Evolutionary conservation across 495 filamentous ascomycete genomes (phyloP).

Genomic region (Aspergillus steynii): DNA sequence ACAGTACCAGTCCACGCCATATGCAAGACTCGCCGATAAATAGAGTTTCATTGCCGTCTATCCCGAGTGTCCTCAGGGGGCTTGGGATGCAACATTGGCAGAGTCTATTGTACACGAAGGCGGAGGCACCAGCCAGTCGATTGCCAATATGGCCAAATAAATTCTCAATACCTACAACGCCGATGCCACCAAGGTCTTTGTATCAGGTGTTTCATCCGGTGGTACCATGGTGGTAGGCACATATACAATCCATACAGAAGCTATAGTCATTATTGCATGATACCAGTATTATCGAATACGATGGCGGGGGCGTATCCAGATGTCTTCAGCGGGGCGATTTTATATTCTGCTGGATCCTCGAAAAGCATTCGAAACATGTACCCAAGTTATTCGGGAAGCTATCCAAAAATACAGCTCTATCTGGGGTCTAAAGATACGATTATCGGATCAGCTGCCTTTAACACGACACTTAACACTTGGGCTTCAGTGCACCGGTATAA

Average conservation of each 20-base stretch:
- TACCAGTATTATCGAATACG: slow-evolving; percentile 7
- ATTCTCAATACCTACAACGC: not conserved
- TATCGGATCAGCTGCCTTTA: slow-evolving; percentile 11
- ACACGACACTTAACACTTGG: slow-evolving; percentile 12
- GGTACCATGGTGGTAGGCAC: slow-evolving; percentile 5
- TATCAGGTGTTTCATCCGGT: slow-evolving; percentile 5
- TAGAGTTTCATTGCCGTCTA: no score
- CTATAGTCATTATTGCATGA: not conserved
- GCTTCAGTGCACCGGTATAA: slow-evolving; percentile 8
- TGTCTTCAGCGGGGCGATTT: slow-evolving; percentile 8
- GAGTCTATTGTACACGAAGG: no score
- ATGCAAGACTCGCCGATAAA: no score
- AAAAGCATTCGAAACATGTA: slow-evolving; percentile 9
- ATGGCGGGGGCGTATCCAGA: slow-evolving; percentile 11
- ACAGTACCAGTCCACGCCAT: no score
- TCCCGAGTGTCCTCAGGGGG: no score
- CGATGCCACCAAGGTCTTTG: slow-evolving; percentile 4
- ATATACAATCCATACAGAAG: slow-evolving; percentile 1
- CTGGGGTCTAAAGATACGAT: slow-evolving; percentile 12
- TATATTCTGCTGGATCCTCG: slow-evolving; percentile 12
- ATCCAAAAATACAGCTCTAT: slow-evolving; percentile 14
- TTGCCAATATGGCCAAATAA: slow-evolving; percentile 10
- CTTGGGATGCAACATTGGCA: no score
- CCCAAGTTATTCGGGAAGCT: slow-evolving; percentile 3
- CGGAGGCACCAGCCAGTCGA: slow-evolving; percentile 8